Evolutionary conservation across 345 rosid species (phyloP), one percentile per base, ranked within the genome.

Genomic region (Eucalyptus pumila): DNA sequence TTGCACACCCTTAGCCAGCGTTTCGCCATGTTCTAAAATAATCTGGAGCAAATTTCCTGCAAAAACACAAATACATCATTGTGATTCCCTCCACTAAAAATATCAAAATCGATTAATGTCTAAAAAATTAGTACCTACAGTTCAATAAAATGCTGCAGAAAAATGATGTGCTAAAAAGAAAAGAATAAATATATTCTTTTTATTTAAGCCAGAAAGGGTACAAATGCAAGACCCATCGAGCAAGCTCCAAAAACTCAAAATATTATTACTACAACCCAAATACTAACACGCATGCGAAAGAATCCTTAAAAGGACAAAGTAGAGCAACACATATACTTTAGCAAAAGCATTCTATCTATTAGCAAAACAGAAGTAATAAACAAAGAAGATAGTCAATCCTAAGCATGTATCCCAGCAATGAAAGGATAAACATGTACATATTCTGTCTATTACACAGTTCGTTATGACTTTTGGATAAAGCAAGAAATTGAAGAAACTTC

Each of bases 391-490:
- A 54, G 47, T 81, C 34, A 83, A 54, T 37, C 13, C n/a, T 12
- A 51, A 15, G 32, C 52, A 16, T 37, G 88, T 56, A 37, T 51
- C 45, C 32, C 27, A 15, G 26, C 16, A 62, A 87, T 65, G 34
- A 34, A 65, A 86, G 30, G 21, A 45, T 6, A 26, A 72, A 69
- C 26, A 88, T 85, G 86, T 8, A 50, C 95, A 86, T 96, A 97
- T 98, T 95, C 92, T 96, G 95, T 89, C 92, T 92, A 65, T 94
- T 92, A 89, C 96, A 96, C 88, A 95, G 92, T 90, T 96, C 97
- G 89, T 96, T 98, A 34, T 97, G 99, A 92, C 98, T 95, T 92
- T 96, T 96, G 89, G 98, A 97, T 91, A 96, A 90, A 91, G 98
- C 99, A 93, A 96, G 98, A 94, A 96, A 97, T 91, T 96, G 98